Base-by-base conservation (phyloP, 1,284 basidiomycete species). In the Kalmanozyma brasiliensis region DNA sequence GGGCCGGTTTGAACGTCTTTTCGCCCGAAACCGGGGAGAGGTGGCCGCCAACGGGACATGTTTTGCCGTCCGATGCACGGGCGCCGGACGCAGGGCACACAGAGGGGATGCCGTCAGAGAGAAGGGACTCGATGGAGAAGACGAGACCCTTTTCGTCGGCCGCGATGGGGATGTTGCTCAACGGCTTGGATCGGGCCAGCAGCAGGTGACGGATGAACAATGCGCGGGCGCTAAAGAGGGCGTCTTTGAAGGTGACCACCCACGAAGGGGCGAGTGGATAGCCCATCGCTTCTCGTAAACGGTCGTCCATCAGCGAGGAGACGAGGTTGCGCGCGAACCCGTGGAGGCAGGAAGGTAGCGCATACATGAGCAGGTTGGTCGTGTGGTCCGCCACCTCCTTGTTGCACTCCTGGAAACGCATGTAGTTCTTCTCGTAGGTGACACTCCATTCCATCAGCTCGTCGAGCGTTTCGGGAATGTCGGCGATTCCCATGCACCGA, bases 71-170 rank as follows among this genome's bases (percentile, higher is more conserved):
- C 13, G 26, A 29, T 2, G 61, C 67, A 8, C 47, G 57, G 8
- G 52, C 55, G 10, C 72, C 72, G 4, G 62, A 62, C 7, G 61
- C 66, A 17, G 71, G 71, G 22, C 71, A 73, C 4, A 73, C 51
- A 16, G 33, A 13, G 13, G 64, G 64, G 7, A 67, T 62, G 14
- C 64, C 58, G 14, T 46, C 34, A n/a, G 47, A 34, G 14, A 71
- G 53, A 17, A 68, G 33, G 20, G 37, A 34, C 33, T 68, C 56
- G 34, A 64, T 30, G 32, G 46, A 45, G 20, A 73, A 68, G 11
- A 57, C 65, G n/a, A 48, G 26, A 16, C 40, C 57, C 8, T 36
- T n/a, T 10, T 56, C 59, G 8, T 58, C 58, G 3, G 44, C 23
- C 10, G 34, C 63, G 34, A 71, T 41, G 4, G 71, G 58, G 4